Evolutionary conservation across 768 basidiomycete species (phyloP).

Genomic region (Candolleomyces aberdarensis): DNA sequence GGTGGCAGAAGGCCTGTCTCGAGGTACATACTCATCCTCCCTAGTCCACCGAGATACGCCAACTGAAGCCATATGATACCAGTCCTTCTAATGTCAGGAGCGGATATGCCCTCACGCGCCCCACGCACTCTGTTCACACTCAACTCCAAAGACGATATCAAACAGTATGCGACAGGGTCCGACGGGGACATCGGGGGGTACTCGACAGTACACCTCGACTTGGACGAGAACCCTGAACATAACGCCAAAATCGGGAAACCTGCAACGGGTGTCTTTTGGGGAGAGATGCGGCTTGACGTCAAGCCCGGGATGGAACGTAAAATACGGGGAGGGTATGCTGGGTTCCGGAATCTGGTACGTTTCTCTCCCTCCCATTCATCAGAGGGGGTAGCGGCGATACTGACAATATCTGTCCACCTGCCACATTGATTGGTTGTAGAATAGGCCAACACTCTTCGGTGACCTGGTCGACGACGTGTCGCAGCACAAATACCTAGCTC

Average conservation of each 20-base stretch:
- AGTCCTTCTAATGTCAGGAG: conserved; percentile 79
- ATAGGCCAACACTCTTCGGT: conserved; percentile 83
- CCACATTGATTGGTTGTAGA: conserved; percentile 32
- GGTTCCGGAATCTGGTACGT: conserved; percentile 78
- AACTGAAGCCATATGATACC: background rate
- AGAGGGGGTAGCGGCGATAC: too few species aligned
- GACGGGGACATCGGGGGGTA: conserved; percentile 88
- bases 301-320: conserved; percentile 62
- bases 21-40: conserved; percentile 23
- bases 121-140: conserved; percentile 69
- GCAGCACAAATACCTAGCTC: conserved; percentile 72
- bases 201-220: conserved; percentile 72
- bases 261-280: conserved; percentile 73
- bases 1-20: conserved; percentile 29
- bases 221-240: conserved; percentile 52
- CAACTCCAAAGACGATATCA: conserved; percentile 54
- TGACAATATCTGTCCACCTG: background rate
- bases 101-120: conserved; percentile 54
- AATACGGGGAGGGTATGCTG: conserved; percentile 85
- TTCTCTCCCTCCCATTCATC: too few species aligned
- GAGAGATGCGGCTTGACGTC: conserved; percentile 71
- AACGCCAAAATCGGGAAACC: conserved; percentile 42
- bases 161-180: conserved; percentile 73
- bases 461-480: conserved; percentile 83
- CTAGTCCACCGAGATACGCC: background rate